These are phyloP conservation scores for Sugiyamaella floridensis DNA, from an alignment of 805 yeast genomes.

Conservation along the genomic window DNA sequence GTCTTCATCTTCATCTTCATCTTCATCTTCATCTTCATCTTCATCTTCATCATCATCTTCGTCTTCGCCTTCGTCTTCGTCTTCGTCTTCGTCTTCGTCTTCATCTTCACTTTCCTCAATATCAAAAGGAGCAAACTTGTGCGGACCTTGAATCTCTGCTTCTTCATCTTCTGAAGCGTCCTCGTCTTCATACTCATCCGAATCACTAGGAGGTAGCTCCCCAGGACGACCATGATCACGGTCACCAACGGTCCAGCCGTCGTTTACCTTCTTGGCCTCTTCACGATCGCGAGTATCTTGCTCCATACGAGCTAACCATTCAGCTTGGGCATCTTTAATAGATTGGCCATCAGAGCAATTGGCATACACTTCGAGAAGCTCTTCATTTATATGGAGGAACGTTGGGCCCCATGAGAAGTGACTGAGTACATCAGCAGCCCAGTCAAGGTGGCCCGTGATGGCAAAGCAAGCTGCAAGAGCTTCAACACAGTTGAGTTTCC, in stretches of 20 bases:
- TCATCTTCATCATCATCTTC: constrained; percentile 1
- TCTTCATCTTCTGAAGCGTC: constrained; percentile 10
- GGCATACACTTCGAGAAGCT: constrained; percentile 65
- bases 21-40: constrained; percentile 9
- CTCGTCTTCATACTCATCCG: constrained; percentile 16
- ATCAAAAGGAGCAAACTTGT: constrained; percentile 3
- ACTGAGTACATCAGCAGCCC: constrained; percentile 72
- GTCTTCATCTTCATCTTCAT: constrained; percentile 10
- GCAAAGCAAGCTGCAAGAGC: constrained; percentile 97
- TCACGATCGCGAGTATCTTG: constrained; percentile 20
- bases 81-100: constrained; percentile 4
- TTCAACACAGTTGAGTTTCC: constrained; percentile 94
- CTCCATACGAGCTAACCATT: constrained; percentile 64
- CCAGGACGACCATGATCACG: constrained; percentile 46
- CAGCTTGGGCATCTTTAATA: constrained; percentile 62
- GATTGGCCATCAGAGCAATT: constrained; percentile 76
- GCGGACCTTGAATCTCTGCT: neutral
- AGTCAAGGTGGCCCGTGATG: constrained; percentile 81
- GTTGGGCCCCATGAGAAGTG: constrained; percentile 94
- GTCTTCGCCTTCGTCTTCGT: neutral
- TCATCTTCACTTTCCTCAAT: constrained; percentile 3
- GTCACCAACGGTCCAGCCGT: constrained; percentile 74
- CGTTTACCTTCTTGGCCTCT: constrained; percentile 40
- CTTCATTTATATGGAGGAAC: constrained; percentile 75
- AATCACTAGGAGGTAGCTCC: constrained; percentile 23